Conservation (phyloP, 805 yeast genomes). For the Candida easanensis region DNA sequence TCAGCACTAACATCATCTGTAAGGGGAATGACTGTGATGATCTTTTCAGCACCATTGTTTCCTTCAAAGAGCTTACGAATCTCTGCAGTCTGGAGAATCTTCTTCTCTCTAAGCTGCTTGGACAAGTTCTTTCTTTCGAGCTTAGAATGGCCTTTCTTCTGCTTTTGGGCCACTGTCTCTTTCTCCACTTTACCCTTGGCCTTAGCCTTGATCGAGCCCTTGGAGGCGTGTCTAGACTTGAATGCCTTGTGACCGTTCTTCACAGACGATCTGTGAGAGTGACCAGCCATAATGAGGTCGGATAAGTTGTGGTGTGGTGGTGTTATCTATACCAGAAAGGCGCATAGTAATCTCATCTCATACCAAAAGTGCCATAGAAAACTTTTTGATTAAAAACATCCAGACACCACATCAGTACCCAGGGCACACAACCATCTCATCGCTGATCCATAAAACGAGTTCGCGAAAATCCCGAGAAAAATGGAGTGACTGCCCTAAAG, state of each 20-base stretch:
- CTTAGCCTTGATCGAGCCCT: conserved; percentile 78
- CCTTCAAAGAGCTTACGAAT: conserved; percentile 78
- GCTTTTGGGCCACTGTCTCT: conserved; percentile 33
- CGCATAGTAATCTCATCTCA: background rate
- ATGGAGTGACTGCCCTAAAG: conserved; percentile 10
- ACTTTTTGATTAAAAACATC: conserved; percentile 10
- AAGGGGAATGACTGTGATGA: conserved; percentile 77
- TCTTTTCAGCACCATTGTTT: conserved; percentile 73
- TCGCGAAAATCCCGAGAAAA: conserved; percentile 7
- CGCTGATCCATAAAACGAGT: conserved; percentile 5
- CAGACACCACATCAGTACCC: conserved; percentile 1
- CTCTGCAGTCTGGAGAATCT: conserved; percentile 57
- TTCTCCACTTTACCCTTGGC: conserved; percentile 88
- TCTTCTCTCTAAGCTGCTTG: conserved; percentile 72
- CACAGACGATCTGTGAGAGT: conserved; percentile 79
- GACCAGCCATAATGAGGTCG: conserved; percentile 61
- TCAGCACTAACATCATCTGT: conserved; percentile 63
- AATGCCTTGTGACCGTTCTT: conserved; percentile 86
- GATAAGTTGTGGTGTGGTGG: background rate
- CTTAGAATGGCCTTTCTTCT: conserved; percentile 36
- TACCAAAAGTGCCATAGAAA: conserved; percentile 3
- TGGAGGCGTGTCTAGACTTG: conserved; percentile 88
- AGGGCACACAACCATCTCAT: conserved; percentile 14
- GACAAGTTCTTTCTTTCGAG: conserved; percentile 74
- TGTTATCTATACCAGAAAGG: background rate